Evolutionary conservation across 805 yeast species (phyloP).

Genomic region (Wickerhamomyces xylosicus): DNA sequence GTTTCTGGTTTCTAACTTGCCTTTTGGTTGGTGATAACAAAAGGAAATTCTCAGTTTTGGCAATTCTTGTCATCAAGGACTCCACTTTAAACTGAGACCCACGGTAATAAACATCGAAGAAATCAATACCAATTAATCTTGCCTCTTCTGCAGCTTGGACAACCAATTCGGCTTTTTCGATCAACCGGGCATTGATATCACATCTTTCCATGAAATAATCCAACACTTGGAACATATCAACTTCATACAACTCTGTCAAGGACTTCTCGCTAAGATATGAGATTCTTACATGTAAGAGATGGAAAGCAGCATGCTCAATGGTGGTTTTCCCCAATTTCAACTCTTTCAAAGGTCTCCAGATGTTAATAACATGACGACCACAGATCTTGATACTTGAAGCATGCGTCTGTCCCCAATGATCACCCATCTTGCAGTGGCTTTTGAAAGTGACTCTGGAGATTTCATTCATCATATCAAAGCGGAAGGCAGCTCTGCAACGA

Average conservation of each 20-base stretch:
- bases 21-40: conserved; percentile 69
- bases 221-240: conserved; percentile 25
- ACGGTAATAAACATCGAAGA: conserved; percentile 73
- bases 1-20: conserved; percentile 75
- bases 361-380: conserved; percentile 77
- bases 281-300: conserved; percentile 52
- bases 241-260: conserved; percentile 38
- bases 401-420: conserved; percentile 75
- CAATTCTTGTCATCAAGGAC: conserved; percentile 63
- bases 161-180: conserved; percentile 51
- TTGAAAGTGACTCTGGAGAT: conserved; percentile 49
- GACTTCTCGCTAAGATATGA: conserved; percentile 48
- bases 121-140: conserved; percentile 80
- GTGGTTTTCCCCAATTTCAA: conserved; percentile 57
- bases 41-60: conserved; percentile 66
- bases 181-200: conserved; percentile 28
- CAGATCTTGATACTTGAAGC: conserved; percentile 58
- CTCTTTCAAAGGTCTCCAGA: conserved; percentile 76
- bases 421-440: conserved; percentile 44
- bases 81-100: conserved; percentile 96
- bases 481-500: conserved; percentile 35
- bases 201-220: conserved; percentile 37
- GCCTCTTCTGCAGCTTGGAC: conserved; percentile 74
- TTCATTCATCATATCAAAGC: conserved; percentile 43
- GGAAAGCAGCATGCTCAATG: conserved; percentile 65